Conservation (phyloP, 345 rosid species). For the Punica granatum region DNA sequence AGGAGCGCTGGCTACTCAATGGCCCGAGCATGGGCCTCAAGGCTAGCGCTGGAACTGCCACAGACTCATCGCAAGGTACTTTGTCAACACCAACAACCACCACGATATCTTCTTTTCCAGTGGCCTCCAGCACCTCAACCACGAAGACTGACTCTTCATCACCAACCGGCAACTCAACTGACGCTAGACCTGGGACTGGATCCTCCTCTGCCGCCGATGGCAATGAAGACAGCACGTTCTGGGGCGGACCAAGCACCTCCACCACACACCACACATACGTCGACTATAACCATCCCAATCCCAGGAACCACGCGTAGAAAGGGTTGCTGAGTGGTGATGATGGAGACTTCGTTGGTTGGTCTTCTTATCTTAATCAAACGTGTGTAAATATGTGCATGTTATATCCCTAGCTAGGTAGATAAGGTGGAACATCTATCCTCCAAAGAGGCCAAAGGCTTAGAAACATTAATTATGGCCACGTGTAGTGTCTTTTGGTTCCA, state of each 20-base stretch:
- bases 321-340: background rate
- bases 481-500: too few species aligned
- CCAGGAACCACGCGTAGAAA: background rate
- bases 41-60: background rate
- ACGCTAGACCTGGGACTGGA: background rate
- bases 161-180: background rate
- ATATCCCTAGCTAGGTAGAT: too few species aligned
- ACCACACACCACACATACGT: constrained; percentile 1
- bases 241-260: background rate
- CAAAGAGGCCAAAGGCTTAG: too few species aligned
- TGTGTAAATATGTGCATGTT: too few species aligned
- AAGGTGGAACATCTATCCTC: too few species aligned
- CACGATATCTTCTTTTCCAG: background rate
- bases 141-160: background rate
- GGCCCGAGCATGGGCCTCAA: background rate
- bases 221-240: background rate
- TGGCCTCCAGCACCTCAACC: background rate
- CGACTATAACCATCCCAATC: background rate
- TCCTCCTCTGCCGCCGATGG: background rate
- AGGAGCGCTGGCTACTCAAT: background rate
- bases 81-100: background rate
- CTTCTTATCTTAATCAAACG: background rate
- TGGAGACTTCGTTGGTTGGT: background rate
- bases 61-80: background rate
- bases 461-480: too few species aligned